A percentile compares a stretch with the other conserved stretches of the same genome.
phyloP scores from a whole-genome alignment of 306 rosid species.

The Fragaria nilgerrensis region DNA sequence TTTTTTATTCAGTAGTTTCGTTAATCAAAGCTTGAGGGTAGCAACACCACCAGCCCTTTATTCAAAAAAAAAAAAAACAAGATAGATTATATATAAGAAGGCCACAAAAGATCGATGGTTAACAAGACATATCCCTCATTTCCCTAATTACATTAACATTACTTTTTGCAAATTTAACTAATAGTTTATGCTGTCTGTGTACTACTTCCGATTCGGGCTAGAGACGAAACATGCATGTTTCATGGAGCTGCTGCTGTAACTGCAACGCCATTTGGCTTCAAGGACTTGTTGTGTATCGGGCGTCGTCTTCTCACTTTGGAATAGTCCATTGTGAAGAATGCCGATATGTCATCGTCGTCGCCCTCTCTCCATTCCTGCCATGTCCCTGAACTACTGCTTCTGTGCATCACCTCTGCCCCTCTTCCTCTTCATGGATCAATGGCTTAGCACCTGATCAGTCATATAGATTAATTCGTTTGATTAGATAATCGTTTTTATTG shows the following conservation, averaged over 20 bases:
- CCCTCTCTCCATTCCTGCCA: conserved; percentile 46
- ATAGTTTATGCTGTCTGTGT: not conserved
- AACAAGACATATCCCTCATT: conserved; percentile 30
- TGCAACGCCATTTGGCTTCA: conserved; percentile 2
- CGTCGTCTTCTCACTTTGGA: conserved; percentile 48
- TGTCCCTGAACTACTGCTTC: conserved; percentile 37
- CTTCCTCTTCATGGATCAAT: conserved; percentile 8
- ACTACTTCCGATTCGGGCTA: not conserved
- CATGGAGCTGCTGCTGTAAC: conserved; percentile 48
- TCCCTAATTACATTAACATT: conserved; percentile 25
- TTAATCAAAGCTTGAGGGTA: too few species aligned
- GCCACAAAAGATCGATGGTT: conserved; percentile 29
- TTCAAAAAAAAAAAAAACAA: too few species aligned
- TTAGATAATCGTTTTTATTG: not conserved
- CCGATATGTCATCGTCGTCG: conserved; percentile 41
- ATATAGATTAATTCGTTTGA: not conserved
- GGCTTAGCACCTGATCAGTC: conserved; percentile 10
- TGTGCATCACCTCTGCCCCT: conserved; percentile 25
- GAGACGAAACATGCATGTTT: conserved; percentile 29
- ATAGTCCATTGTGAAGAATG: conserved; percentile 69
- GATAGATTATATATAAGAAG: not conserved
- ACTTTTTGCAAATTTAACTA: conserved; percentile 18
- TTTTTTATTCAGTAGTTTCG: too few species aligned
- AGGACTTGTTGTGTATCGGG: conserved; percentile 71
- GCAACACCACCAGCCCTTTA: too few species aligned